Percentiles rank a stretch among this genome's conserved stretches.
phyloP scores from a whole-genome alignment of 139 green algal genomes.

The Picochlorum costavermella region DNA sequence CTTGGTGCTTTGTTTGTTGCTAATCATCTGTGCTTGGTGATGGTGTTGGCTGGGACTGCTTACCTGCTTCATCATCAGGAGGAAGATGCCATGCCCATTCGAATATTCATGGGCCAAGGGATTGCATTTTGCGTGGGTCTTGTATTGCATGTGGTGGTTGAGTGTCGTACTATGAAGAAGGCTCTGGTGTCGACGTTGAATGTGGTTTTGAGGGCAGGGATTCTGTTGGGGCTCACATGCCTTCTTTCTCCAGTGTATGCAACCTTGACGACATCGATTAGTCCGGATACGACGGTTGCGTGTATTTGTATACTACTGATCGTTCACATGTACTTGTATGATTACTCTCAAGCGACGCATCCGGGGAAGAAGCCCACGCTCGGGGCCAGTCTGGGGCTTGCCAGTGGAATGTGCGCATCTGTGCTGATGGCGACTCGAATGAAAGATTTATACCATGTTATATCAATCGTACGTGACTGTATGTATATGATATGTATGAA shows the following conservation, averaged over 20 bases:
- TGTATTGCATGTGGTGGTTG: not conserved
- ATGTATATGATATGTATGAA: too few relatives aligned
- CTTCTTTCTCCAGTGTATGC: slow-evolving; percentile 68
- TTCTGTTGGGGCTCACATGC: slow-evolving; percentile 27
- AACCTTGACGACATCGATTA: slow-evolving; percentile 65
- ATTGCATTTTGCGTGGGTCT: not conserved
- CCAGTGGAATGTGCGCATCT: slow-evolving; percentile 53
- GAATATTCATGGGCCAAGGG: not conserved
- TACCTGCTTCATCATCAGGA: slow-evolving; percentile 33
- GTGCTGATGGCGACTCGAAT: slow-evolving; percentile 72
- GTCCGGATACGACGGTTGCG: slow-evolving; percentile 70
- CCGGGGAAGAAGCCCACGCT: slow-evolving; percentile 41
- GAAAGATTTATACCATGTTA: slow-evolving; percentile 44
- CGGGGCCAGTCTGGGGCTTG: slow-evolving; percentile 65
- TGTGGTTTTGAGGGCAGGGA: not conserved
- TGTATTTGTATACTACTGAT: slow-evolving; percentile 44
- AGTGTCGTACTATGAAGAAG: not conserved
- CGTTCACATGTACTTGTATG: slow-evolving; percentile 72
- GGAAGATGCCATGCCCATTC: too few relatives aligned
- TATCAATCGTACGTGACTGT: slow-evolving; percentile 18
- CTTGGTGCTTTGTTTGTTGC: slow-evolving; percentile 45
- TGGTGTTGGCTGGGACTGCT: slow-evolving; percentile 34
- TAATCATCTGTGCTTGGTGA: slow-evolving; percentile 64
- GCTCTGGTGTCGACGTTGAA: not conserved
- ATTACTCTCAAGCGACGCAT: slow-evolving; percentile 74